Conservation (phyloP, 345 rosid species). For the Bruguiera sexangula region DNA sequence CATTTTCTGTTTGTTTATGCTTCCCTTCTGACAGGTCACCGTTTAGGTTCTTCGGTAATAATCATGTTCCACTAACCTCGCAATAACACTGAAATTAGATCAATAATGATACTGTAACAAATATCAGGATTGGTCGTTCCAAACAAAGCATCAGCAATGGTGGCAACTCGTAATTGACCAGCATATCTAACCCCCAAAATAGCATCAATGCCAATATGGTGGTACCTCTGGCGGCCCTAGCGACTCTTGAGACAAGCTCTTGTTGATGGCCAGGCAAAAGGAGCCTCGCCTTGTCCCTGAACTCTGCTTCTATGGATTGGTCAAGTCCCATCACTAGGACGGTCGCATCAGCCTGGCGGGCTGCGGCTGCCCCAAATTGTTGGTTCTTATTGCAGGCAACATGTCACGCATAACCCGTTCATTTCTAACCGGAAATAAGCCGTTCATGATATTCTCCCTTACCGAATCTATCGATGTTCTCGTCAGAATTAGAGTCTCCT, state of each 20-base stretch:
- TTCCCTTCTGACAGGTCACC: too few relatives aligned
- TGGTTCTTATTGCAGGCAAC: too few relatives aligned
- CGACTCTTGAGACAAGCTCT: conserved; percentile 31
- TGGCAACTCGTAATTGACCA: conserved; percentile 30
- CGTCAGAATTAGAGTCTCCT: too few relatives aligned
- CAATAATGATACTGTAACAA: neutral
- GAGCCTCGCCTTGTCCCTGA: conserved; percentile 21
- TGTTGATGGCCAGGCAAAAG: conserved; percentile 31
- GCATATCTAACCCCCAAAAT: conserved; percentile 32
- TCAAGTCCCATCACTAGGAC: conserved; percentile 31
- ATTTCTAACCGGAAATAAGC: too few relatives aligned
- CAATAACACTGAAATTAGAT: neutral
- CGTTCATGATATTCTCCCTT: too few relatives aligned
- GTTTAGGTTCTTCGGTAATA: too few relatives aligned
- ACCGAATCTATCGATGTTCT: too few relatives aligned
- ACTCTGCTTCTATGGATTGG: conserved; percentile 30
- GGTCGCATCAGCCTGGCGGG: conserved; percentile 13
- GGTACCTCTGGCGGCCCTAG: conserved; percentile 25
- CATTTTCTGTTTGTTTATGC: too few relatives aligned
- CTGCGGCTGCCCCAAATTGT: too few relatives aligned
- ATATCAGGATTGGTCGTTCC: conserved; percentile 25
- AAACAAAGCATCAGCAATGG: conserved; percentile 29
- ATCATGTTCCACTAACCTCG: too few relatives aligned
- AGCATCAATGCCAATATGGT: conserved; percentile 25
- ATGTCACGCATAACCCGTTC: too few relatives aligned